Conservation (phyloP, 495 filamentous ascomycete species). For the Parathielavia appendiculata region DNA sequence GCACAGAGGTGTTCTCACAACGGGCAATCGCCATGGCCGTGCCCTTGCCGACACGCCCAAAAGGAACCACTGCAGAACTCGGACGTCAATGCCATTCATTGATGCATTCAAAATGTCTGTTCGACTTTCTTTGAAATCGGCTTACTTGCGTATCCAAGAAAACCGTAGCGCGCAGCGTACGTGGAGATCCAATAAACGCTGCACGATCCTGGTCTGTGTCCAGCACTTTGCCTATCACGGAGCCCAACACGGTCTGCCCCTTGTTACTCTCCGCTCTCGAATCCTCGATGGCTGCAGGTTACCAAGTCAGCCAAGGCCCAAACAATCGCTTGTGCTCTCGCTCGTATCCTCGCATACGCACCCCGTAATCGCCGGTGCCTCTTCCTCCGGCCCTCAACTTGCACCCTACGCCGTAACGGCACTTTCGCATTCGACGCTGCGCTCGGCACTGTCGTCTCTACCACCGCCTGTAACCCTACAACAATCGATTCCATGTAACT, state of each 20-base stretch:
- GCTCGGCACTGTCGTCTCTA: neutral
- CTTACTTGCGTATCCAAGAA: neutral
- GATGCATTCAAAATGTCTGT: too few species aligned
- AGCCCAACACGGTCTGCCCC: neutral
- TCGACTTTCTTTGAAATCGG: neutral
- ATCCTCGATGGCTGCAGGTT: neutral
- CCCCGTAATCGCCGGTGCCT: conserved; percentile 4
- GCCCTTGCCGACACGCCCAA: too few species aligned
- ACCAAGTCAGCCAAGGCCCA: neutral
- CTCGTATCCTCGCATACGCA: conserved; percentile 7
- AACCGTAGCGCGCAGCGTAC: neutral
- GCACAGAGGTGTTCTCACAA: too few species aligned
- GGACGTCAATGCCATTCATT: too few species aligned
- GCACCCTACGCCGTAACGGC: neutral
- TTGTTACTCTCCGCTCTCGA: neutral
- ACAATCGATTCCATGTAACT: neutral
- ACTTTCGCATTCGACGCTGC: neutral
- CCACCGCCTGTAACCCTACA: neutral
- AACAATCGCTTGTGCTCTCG: neutral
- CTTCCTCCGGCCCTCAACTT: conserved; percentile 7
- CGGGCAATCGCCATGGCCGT: too few species aligned
- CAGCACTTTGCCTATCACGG: conserved; percentile 11
- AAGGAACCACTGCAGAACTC: too few species aligned
- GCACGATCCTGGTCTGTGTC: conserved; percentile 1
- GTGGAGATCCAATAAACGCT: conserved; percentile 9